Conservation (phyloP, 768 basidiomycete species). For the Boletus subparvulus region DNA sequence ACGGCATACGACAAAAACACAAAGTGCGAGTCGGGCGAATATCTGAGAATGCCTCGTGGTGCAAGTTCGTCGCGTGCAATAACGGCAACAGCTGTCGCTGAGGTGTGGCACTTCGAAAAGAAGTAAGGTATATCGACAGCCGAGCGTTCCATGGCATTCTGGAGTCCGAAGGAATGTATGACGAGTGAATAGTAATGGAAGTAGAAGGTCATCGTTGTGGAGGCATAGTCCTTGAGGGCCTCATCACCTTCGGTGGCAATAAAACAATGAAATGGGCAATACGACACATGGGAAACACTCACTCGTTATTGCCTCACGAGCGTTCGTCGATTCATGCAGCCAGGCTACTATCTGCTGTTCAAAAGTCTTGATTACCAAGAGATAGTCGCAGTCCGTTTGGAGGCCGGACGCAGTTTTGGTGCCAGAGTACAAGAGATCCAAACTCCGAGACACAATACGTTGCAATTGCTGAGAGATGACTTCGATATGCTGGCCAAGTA, state of each 20-base stretch:
- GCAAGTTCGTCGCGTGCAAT: slow-evolving; percentile 79
- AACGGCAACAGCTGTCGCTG: slow-evolving; percentile 66
- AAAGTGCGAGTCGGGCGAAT: slow-evolving; percentile 87
- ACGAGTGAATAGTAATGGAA: slow-evolving; percentile 85
- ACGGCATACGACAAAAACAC: slow-evolving; percentile 94
- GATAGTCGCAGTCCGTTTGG: slow-evolving; percentile 80
- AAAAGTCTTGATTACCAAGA: slow-evolving; percentile 79
- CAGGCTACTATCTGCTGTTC: slow-evolving; percentile 71
- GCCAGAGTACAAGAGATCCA: slow-evolving; percentile 88
- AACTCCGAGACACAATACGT: slow-evolving; percentile 81
- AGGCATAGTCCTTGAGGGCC: slow-evolving; percentile 24
- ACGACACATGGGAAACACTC: slow-evolving; percentile 2
- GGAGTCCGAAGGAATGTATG: slow-evolving; percentile 93
- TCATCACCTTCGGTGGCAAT: slow-evolving; percentile 24
- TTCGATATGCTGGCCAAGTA: not conserved
- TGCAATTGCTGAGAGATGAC: slow-evolving; percentile 64
- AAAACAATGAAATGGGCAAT: slow-evolving; percentile 1
- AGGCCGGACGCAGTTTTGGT: slow-evolving; percentile 80
- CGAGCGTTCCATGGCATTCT: slow-evolving; percentile 86
- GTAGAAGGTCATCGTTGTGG: slow-evolving; percentile 60
- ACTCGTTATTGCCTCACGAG: slow-evolving; percentile 19
- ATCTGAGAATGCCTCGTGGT: slow-evolving; percentile 73
- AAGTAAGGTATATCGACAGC: slow-evolving; percentile 78
- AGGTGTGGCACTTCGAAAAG: slow-evolving; percentile 74
- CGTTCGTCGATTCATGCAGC: slow-evolving; percentile 51